phyloP scores from a whole-genome alignment of 768 basidiomycete species.

The Clavulina sp. region DNA sequence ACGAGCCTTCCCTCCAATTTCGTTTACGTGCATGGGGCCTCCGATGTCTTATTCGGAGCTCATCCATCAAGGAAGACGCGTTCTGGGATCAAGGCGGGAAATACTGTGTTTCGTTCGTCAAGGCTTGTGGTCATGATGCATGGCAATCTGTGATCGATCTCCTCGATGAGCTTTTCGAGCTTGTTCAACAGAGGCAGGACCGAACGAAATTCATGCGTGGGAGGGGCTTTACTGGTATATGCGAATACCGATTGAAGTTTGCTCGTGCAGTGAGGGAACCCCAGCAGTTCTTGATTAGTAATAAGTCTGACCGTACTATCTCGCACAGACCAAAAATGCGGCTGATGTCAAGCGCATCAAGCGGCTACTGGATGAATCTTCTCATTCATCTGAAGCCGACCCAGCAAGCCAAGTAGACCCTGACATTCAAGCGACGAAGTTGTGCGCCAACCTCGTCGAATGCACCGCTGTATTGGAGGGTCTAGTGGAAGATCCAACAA shows the following conservation, averaged over 20 bases:
- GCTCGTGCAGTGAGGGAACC: slow-evolving; percentile 37
- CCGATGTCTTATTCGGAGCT: slow-evolving; percentile 6
- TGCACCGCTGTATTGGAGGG: not conserved
- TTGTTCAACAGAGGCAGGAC: slow-evolving; percentile 24
- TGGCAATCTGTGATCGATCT: slow-evolving; percentile 24
- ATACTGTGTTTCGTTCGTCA: slow-evolving; percentile 30
- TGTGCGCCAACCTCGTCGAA: slow-evolving; percentile 27
- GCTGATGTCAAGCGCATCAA: slow-evolving; percentile 10
- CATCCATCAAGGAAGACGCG: slow-evolving; percentile 28
- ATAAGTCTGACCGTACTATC: slow-evolving; percentile 22
- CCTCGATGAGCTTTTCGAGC: slow-evolving; percentile 28
- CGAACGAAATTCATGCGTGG: slow-evolving; percentile 28
- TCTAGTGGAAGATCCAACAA: not conserved
- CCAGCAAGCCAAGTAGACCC: not conserved
- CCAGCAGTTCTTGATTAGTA: slow-evolving; percentile 25
- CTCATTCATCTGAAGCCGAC: not conserved
- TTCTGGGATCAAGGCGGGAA: slow-evolving; percentile 59
- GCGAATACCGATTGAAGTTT: slow-evolving; percentile 54
- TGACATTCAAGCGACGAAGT: slow-evolving; percentile 20
- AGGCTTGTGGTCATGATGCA: slow-evolving; percentile 20
- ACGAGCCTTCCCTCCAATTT: not conserved
- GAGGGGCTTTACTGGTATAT: slow-evolving; percentile 39
- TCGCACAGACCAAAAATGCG: slow-evolving; percentile 6
- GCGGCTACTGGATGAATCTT: slow-evolving; percentile 3
- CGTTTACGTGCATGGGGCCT: not conserved